Conservation (phyloP, 176 grass and related monocot species). For the Oryza nivara region DNA sequence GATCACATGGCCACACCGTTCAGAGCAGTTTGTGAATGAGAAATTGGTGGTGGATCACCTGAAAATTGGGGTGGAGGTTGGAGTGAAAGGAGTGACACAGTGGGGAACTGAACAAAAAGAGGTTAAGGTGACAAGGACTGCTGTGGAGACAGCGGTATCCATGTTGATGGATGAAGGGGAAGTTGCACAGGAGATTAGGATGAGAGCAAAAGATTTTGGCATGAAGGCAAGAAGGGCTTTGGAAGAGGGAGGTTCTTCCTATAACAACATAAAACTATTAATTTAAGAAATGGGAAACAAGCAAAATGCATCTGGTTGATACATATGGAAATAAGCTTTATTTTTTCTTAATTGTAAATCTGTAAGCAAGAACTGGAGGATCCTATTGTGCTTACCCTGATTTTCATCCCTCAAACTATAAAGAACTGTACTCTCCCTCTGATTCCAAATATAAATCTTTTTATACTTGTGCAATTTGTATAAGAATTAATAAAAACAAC, state of each 20-base stretch:
- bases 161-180: slow-evolving; percentile 57
- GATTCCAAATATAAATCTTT: neutral
- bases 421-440: neutral
- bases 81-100: slow-evolving; percentile 40
- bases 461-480: neutral
- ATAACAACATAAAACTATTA: slow-evolving; percentile 47
- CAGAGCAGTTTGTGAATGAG: slow-evolving; percentile 65
- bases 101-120: slow-evolving; percentile 35
- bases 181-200: slow-evolving; percentile 53
- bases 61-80: slow-evolving; percentile 52
- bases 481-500: too few species aligned
- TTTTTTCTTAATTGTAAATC: neutral
- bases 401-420: neutral
- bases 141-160: slow-evolving; percentile 35
- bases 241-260: slow-evolving; percentile 64
- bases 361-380: neutral
- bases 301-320: slow-evolving; percentile 4
- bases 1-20: slow-evolving; percentile 69
- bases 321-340: neutral
- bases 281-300: slow-evolving; percentile 47
- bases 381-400: neutral
- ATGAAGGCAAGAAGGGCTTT: slow-evolving; percentile 59
- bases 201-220: slow-evolving; percentile 46
- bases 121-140: slow-evolving; percentile 43
- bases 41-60: slow-evolving; percentile 70